phyloP scores from a whole-genome alignment of 2,329 filamentous ascomycete genomes.

The Ceratocystis smalleyi region DNA sequence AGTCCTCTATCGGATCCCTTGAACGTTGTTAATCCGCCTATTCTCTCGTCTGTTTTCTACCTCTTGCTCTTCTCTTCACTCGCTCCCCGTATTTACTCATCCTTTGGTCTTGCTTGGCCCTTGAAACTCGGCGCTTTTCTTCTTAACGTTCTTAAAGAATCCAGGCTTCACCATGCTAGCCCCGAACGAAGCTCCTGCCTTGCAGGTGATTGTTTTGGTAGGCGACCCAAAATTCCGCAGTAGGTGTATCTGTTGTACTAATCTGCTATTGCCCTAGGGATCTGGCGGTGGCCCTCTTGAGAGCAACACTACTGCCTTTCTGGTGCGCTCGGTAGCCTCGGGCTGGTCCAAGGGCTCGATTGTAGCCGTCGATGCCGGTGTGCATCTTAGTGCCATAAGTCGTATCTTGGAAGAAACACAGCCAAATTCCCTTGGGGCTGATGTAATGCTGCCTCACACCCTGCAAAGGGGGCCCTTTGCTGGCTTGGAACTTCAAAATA shows the following conservation, averaged over 20 bases:
- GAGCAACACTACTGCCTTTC: slow-evolving; percentile 74
- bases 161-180: slow-evolving; percentile 6
- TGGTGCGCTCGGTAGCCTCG: slow-evolving; percentile 66
- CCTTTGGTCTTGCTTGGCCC: background rate
- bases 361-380: slow-evolving; percentile 85
- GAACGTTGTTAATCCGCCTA: background rate
- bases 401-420: slow-evolving; percentile 51
- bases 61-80: background rate
- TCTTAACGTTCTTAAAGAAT: background rate
- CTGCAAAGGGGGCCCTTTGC: slow-evolving; percentile 60
- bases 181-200: slow-evolving; percentile 29
- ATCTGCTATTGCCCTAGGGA: slow-evolving; percentile 40
- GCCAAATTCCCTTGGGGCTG: slow-evolving; percentile 25
- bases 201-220: slow-evolving; percentile 65
- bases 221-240: slow-evolving; percentile 24
- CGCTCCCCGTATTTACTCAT: background rate
- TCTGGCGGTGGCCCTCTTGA: slow-evolving; percentile 80
- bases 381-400: slow-evolving; percentile 74
- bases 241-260: slow-evolving; percentile 5
- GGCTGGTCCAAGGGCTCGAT: slow-evolving; percentile 72
- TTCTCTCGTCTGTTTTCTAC: background rate
- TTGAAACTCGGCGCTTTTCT: background rate
- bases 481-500: slow-evolving; percentile 54
- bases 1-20: no score
- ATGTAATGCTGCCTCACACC: slow-evolving; percentile 32